A percentile compares a stretch with the other conserved stretches of the same genome.
phyloP scores from a whole-genome alignment of 352 stramenopile genomes.

The Phytophthora pluvialis region DNA sequence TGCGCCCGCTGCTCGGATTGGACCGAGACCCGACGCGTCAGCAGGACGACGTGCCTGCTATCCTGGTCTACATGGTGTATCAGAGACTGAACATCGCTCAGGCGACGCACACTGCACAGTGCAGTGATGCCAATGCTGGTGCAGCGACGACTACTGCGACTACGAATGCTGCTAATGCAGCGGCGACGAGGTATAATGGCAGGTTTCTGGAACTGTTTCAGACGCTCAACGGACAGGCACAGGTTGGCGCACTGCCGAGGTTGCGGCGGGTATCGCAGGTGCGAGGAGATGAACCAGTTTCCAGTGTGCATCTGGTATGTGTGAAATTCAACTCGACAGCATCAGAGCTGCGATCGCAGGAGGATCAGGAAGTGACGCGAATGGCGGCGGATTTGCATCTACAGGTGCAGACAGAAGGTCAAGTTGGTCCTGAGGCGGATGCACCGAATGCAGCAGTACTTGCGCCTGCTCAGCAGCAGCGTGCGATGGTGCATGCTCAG shows the following conservation, averaged over 20 bases:
- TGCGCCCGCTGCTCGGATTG: constrained; percentile 63
- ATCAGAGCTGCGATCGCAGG: constrained; percentile 1
- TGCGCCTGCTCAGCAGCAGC: constrained; percentile 4
- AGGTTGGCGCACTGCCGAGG: constrained; percentile 12
- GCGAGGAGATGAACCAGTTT: constrained; percentile 10
- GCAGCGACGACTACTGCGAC: neutral
- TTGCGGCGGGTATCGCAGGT: neutral
- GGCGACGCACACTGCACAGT: constrained; percentile 14
- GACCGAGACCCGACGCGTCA: constrained; percentile 18
- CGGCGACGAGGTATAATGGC: constrained; percentile 20
- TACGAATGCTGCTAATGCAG: neutral
- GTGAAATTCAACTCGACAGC: constrained; percentile 5
- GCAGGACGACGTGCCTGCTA: constrained; percentile 52
- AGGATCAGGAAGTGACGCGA: constrained; percentile 13
- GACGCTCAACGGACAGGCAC: constrained; percentile 18
- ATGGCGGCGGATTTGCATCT: constrained; percentile 28
- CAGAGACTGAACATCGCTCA: constrained; percentile 49
- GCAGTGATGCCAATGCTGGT: neutral
- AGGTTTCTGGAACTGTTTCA: constrained; percentile 29
- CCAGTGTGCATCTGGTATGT: constrained; percentile 42
- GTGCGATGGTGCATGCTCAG: constrained; percentile 13
- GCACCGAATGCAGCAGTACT: constrained; percentile 6
- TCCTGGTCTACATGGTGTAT: constrained; percentile 82
- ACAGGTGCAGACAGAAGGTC: neutral
- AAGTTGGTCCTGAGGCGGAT: constrained; percentile 5